These are phyloP conservation scores for Bonia amplexicaulis DNA, from an alignment of 176 grass and related monocot genomes.

Conservation along the genomic window DNA sequence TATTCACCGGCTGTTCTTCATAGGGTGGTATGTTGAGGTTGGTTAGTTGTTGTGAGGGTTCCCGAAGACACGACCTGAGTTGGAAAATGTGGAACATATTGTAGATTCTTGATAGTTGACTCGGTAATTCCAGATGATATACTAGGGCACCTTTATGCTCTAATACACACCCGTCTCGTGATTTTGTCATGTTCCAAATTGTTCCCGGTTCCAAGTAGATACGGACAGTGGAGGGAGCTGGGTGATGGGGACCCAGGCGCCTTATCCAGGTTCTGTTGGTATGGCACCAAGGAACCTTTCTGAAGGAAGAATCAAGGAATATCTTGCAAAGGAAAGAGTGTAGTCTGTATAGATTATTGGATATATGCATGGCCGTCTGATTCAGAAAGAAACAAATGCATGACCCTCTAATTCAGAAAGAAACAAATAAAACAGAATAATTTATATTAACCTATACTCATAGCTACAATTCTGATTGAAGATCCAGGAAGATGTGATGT, in stretches of 20 bases:
- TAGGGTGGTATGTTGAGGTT: no score
- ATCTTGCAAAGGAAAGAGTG: not conserved
- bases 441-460: not conserved
- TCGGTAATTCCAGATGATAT: no score
- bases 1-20: no score
- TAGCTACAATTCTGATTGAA: not conserved
- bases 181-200: not conserved
- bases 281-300: not conserved
- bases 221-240: not conserved
- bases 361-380: not conserved
- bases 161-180: not conserved
- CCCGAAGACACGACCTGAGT: no score
- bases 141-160: no score
- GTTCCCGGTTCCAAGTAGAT: not conserved
- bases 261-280: constrained; percentile 21
- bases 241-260: not conserved
- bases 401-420: not conserved
- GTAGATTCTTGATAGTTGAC: no score
- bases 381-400: not conserved
- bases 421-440: not conserved
- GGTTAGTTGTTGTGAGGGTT: no score
- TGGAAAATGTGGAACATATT: no score
- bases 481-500: constrained; percentile 15
- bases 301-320: not conserved
- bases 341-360: not conserved